phyloP scores from a whole-genome alignment of 352 stramenopile species.

The Aphanomyces invadans region DNA sequence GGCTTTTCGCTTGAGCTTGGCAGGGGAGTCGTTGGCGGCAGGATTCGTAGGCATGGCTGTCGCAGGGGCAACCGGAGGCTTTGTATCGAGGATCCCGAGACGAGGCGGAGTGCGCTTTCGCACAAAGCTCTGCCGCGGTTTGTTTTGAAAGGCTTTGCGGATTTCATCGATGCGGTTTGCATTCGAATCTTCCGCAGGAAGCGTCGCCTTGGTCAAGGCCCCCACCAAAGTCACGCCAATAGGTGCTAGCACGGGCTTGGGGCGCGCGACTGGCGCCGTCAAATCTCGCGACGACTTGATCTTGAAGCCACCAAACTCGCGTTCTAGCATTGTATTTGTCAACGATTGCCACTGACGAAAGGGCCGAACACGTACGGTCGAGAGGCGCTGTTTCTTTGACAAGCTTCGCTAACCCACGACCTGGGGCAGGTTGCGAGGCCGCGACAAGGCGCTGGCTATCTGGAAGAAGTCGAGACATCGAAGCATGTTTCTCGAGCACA shows the following conservation, averaged over 20 bases:
- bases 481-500: no score
- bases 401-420: background rate
- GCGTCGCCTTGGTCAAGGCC: background rate
- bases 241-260: background rate
- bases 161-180: background rate
- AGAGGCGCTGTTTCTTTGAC: conserved; percentile 7
- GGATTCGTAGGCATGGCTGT: background rate
- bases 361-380: background rate
- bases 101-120: background rate
- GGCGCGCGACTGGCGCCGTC: no score
- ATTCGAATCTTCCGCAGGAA: no score
- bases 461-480: no score
- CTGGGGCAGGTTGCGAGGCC: background rate
- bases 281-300: conserved; percentile 12
- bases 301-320: conserved; percentile 21
- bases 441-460: background rate
- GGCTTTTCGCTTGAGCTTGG: background rate
- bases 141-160: background rate
- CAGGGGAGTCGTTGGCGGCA: background rate
- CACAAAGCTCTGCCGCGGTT: background rate
- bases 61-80: background rate
- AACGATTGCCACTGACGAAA: no score
- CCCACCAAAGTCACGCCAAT: background rate
- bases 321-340: conserved; percentile 4
- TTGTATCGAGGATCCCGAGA: background rate